Evolutionary conservation across 148 eudicot species (phyloP), one percentile per base, ranked within the genome.

Genomic region (Spergularia bocconei): DNA sequence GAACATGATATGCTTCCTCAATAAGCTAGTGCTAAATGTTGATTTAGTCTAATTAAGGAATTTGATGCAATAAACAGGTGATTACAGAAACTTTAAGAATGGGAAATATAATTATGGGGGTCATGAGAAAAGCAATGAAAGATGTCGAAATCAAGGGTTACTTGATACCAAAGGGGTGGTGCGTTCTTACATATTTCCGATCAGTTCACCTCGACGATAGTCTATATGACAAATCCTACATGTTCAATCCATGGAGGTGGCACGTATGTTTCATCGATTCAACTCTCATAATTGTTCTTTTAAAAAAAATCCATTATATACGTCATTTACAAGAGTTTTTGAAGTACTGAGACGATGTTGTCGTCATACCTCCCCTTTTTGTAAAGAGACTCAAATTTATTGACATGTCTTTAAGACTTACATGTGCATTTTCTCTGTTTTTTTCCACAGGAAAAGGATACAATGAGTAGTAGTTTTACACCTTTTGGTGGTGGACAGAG

Each of bases 401-500:
- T 44, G 48, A 44, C 7, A 44, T 44, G 48, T 44, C 48, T 44
- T 44, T 4, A 44, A 44, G 15, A 29, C 38, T 16, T 20, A 38
- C 7, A 5, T 6, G 11, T 63, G 12, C 16, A 5, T 36, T 29
- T 15, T 16, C 2, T 19, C 70, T 8, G 8, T 19, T 15, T 56
- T 13, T 57, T 55, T 16, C 69, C 6, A 36, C 82, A 91, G 98
- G 86, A 85, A 20, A 85, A 67, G 81, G 96, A 90, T 55, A 87
- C 68, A 14, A 86, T 75, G 62, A 87, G 36, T 57, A 73, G 79
- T 69, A 88, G 80, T 70, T 94, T 95, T 80, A 92, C 90, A n/a
- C 98, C 98, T 55, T 95, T 95, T 77, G 97, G 98, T 39, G 98
- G 98, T 13, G 98, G 98, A 25, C 96, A 89, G 72, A 86, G 98